Conservation (phyloP, 257 asterid genomes). For the Solanum phureja region DNA sequence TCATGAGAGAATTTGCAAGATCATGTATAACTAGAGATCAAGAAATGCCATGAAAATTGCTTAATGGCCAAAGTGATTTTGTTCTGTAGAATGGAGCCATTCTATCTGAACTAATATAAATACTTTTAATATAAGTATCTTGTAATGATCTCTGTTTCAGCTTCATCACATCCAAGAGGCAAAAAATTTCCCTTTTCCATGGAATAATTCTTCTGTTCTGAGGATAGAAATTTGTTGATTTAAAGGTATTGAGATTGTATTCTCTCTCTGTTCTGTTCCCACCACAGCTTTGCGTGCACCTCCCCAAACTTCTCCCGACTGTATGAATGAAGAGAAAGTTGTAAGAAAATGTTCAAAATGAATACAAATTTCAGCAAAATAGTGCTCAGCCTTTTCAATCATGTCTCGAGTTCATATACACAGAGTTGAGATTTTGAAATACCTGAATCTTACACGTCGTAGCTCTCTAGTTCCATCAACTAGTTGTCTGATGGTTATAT, state of each 20-base stretch:
- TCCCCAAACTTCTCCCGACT: slow-evolving; percentile 93
- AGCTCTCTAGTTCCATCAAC: slow-evolving; percentile 89
- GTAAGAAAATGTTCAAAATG: not conserved
- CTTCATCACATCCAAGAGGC: not conserved
- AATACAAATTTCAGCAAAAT: not conserved
- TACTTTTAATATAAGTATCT: not conserved
- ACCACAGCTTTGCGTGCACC: slow-evolving; percentile 83
- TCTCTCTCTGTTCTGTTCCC: slow-evolving; percentile 94
- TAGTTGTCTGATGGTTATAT: slow-evolving; percentile 81
- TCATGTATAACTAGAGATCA: not conserved
- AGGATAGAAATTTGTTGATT: not conserved
- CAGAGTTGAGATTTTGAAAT: not conserved
- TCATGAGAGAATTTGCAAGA: not conserved
- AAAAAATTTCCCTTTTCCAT: not conserved
- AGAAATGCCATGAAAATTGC: not conserved
- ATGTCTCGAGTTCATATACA: not conserved
- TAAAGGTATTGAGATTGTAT: slow-evolving; percentile 82
- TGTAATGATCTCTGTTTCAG: not conserved
- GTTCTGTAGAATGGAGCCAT: not conserved
- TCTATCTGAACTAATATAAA: not conserved
- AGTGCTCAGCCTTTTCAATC: not conserved
- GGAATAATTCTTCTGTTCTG: not conserved
- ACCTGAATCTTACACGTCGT: slow-evolving; percentile 97
- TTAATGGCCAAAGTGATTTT: not conserved
- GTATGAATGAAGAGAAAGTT: not conserved